phyloP scores from a whole-genome alignment of 352 stramenopile species.

The Salisapilia sapeloensis region DNA sequence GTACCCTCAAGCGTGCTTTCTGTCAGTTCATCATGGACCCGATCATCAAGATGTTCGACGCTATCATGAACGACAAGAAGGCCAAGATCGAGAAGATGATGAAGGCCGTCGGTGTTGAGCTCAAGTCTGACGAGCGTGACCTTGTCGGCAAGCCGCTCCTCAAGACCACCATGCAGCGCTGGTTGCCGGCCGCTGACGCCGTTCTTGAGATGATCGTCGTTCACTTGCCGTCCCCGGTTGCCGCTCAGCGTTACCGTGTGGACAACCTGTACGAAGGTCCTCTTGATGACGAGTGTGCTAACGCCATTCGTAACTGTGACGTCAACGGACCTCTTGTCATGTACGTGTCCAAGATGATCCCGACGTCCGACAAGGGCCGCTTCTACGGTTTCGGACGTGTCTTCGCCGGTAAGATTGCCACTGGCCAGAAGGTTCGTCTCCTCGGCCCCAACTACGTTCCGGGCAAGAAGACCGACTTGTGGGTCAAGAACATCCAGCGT shows the following conservation, averaged over 20 bases:
- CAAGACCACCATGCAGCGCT: constrained; percentile 99
- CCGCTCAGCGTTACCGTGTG: constrained; percentile 96
- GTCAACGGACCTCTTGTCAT: constrained; percentile 96
- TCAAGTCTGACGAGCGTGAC: constrained; percentile 95
- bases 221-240: constrained; percentile 93
- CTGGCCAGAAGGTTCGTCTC: constrained; percentile 98
- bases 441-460: constrained; percentile 98
- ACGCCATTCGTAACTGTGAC: constrained; percentile 97
- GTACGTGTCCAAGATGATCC: constrained; percentile 99
- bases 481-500: constrained; percentile 99
- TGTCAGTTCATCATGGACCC: constrained; percentile 99
- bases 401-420: constrained; percentile 98
- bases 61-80: constrained; percentile 99
- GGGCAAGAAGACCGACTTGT: constrained; percentile 99
- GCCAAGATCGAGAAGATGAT: constrained; percentile 98
- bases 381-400: constrained; percentile 99
- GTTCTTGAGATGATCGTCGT: constrained; percentile 99
- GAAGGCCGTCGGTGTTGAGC: constrained; percentile 93
- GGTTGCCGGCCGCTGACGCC: constrained; percentile 96
- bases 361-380: constrained; percentile 95
- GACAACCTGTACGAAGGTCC: constrained; percentile 97
- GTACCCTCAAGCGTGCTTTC: constrained; percentile 96
- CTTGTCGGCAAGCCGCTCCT: constrained; percentile 94
- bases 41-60: constrained; percentile 99
- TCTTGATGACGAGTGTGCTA: constrained; percentile 94